A percentile compares a stretch with the other conserved stretches of the same genome.
These are phyloP conservation scores for Exophiala oligosperma DNA, from an alignment of 2,329 filamentous ascomycete genomes.

Conservation along the genomic window DNA sequence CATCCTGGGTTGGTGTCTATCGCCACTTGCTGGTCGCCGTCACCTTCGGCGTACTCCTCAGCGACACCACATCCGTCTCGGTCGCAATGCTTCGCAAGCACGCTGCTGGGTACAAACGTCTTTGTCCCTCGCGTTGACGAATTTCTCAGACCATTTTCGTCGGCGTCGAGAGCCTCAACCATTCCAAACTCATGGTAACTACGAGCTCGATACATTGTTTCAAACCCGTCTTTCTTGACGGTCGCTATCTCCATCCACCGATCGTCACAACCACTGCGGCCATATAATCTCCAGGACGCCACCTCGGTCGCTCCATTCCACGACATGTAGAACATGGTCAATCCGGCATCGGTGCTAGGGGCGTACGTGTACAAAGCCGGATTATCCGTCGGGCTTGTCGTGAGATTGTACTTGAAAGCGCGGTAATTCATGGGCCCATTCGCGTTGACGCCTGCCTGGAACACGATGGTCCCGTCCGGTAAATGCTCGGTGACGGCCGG, in stretches of 20 bases:
- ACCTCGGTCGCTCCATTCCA: slow-evolving; percentile 54
- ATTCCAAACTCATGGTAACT: slow-evolving; percentile 13
- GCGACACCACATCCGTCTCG: slow-evolving; percentile 5
- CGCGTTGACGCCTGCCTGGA: slow-evolving; percentile 37
- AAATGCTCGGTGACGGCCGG: slow-evolving; percentile 40
- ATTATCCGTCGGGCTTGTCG: background rate
- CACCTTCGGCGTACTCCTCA: background rate
- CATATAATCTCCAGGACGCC: slow-evolving; percentile 38
- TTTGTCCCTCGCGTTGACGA: slow-evolving; percentile 12
- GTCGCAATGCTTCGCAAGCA: slow-evolving; percentile 10
- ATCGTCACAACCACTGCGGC: background rate
- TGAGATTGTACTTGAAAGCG: slow-evolving; percentile 35
- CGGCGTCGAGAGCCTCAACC: slow-evolving; percentile 14
- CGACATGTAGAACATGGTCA: slow-evolving; percentile 34
- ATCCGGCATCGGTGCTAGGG: background rate
- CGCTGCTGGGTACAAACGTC: slow-evolving; percentile 12
- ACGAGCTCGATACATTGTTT: slow-evolving; percentile 34
- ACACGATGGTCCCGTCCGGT: slow-evolving; percentile 34
- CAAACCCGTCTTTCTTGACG: slow-evolving; percentile 38
- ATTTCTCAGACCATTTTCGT: slow-evolving; percentile 10
- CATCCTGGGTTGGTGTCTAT: background rate
- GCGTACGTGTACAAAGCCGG: slow-evolving; percentile 5
- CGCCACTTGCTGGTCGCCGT: background rate
- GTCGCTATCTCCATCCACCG: slow-evolving; percentile 33
- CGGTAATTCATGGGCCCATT: slow-evolving; percentile 41